phyloP scores from a whole-genome alignment of 768 basidiomycete genomes.

The Macrocybe gigantea region DNA sequence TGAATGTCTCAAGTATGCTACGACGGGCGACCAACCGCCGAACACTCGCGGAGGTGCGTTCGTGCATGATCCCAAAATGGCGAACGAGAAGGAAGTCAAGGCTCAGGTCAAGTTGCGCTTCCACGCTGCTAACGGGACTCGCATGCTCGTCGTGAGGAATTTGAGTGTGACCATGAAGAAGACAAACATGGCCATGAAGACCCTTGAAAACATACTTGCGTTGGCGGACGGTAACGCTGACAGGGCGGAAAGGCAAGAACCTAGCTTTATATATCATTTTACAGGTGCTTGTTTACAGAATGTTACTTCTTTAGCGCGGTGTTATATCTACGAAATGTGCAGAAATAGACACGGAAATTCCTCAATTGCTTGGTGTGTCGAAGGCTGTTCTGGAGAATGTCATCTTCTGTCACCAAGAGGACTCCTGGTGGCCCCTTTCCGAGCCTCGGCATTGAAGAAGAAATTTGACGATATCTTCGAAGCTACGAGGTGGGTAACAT shows the following conservation, averaged over 20 bases:
- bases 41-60: conserved; percentile 99
- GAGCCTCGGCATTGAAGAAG: conserved; percentile 89
- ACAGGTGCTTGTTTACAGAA: not conserved
- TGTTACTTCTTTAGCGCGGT: conserved; percentile 47
- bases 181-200: conserved; percentile 90
- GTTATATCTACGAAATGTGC: conserved; percentile 97
- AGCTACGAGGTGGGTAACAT: conserved; percentile 70
- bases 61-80: conserved; percentile 98
- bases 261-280: not conserved
- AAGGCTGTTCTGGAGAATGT: conserved; percentile 99
- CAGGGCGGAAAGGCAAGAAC: conserved; percentile 68
- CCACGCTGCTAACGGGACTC: conserved; percentile 78
- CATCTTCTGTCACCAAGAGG: conserved; percentile 99
- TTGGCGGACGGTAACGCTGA: conserved; percentile 61
- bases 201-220: conserved; percentile 85
- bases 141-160: conserved; percentile 89
- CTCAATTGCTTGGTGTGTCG: conserved; percentile 88
- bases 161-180: conserved; percentile 93
- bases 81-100: conserved; percentile 98
- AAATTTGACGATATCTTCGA: conserved; percentile 99
- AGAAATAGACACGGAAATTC: conserved; percentile 93
- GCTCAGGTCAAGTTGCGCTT: conserved; percentile 97
- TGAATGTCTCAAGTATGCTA: conserved; percentile 98
- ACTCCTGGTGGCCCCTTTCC: conserved; percentile 95
- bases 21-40: conserved; percentile 96